phyloP scores from a whole-genome alignment of 805 yeast species.

The Hanseniaspora lachancei region DNA sequence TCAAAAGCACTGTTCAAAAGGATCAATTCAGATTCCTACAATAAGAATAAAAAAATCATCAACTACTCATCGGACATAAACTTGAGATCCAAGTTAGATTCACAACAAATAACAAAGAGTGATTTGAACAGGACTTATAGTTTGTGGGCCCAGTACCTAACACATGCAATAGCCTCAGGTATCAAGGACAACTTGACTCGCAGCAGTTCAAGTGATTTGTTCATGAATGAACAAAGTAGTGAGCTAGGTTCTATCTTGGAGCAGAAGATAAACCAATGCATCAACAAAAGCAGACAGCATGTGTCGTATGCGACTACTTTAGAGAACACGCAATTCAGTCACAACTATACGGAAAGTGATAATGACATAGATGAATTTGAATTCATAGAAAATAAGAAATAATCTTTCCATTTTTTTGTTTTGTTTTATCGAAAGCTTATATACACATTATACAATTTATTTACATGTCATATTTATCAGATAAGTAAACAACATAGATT shows the following conservation, averaged over 20 bases:
- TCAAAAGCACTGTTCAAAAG: not conserved
- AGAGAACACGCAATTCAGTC: conserved; percentile 4
- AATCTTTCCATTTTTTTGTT: too few species aligned
- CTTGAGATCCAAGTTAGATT: conserved; percentile 1
- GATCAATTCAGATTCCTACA: not conserved
- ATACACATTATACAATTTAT: not conserved
- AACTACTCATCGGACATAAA: conserved; percentile 6
- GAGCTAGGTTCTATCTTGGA: not conserved
- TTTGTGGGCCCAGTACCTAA: conserved; percentile 6
- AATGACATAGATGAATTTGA: not conserved
- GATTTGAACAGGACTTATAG: not conserved
- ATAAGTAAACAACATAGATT: conserved; percentile 6
- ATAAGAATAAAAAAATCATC: not conserved
- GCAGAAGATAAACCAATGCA: not conserved
- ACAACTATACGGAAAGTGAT: not conserved
- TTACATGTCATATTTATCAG: conserved; percentile 9
- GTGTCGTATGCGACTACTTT: conserved; percentile 1
- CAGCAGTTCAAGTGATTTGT: not conserved
- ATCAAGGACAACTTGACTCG: not conserved
- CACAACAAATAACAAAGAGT: not conserved
- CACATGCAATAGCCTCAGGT: not conserved
- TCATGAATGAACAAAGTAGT: not conserved
- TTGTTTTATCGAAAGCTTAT: not conserved
- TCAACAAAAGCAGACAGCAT: conserved; percentile 1
- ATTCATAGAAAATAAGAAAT: not conserved